Percentiles rank a stretch among this genome's conserved stretches.
These are phyloP conservation scores for Candida nemodendra DNA, from an alignment of 805 yeast genomes.

Conservation along the genomic window DNA sequence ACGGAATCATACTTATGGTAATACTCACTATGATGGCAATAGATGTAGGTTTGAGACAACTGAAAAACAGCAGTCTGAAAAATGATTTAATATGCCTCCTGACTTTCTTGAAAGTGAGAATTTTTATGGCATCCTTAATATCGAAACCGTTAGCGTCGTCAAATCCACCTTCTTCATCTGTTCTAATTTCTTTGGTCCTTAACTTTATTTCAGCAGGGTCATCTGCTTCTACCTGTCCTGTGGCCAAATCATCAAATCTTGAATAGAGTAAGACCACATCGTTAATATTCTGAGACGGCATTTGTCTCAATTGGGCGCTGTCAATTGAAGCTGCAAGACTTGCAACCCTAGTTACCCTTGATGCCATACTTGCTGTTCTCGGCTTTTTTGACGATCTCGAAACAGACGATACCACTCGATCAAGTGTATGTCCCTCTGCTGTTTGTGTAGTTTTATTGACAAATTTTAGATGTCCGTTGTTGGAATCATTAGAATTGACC, in stretches of 20 bases:
- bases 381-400: neutral
- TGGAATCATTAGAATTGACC: neutral
- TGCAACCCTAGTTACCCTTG: neutral
- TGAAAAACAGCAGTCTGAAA: conserved; percentile 30
- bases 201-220: conserved; percentile 17
- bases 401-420: neutral
- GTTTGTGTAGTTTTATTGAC: neutral
- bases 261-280: conserved; percentile 55
- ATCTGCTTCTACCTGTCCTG: conserved; percentile 16
- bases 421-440: neutral
- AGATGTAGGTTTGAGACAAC: conserved; percentile 70
- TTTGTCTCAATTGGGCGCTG: conserved; percentile 26
- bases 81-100: conserved; percentile 5
- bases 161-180: neutral
- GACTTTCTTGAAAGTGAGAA: conserved; percentile 4
- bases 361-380: neutral
- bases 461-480: neutral
- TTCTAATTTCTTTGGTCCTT: conserved; percentile 1
- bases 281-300: conserved; percentile 41
- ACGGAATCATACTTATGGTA: conserved; percentile 79
- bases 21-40: conserved; percentile 65
- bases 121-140: conserved; percentile 1
- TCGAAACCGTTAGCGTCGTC: conserved; percentile 1
- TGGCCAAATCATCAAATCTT: conserved; percentile 38
- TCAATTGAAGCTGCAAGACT: conserved; percentile 7